Evolutionary conservation across 1,139 yeast genomes (phyloP).

Genomic region (Nakaseomyces delphensis): DNA sequence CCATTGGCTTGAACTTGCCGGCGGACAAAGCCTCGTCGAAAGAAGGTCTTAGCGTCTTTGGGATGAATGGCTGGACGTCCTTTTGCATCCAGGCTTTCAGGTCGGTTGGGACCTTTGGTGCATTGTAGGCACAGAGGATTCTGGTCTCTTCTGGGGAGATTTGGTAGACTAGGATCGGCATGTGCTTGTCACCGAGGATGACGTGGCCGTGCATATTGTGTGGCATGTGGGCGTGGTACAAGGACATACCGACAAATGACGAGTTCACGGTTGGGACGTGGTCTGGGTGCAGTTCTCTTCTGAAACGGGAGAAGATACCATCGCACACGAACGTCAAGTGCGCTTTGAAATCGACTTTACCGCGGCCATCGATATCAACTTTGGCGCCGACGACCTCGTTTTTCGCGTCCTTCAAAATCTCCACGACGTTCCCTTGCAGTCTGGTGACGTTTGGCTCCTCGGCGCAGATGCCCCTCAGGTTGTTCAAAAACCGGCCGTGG

Average conservation of each 20-base stretch:
- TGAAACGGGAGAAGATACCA: conserved; percentile 89
- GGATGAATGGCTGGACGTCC: conserved; percentile 61
- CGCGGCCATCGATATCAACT: conserved; percentile 35
- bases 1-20: conserved; percentile 72
- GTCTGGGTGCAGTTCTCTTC: conserved; percentile 56
- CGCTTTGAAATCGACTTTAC: conserved; percentile 40
- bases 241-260: conserved; percentile 76
- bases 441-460: conserved; percentile 63
- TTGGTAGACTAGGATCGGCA: conserved; percentile 84
- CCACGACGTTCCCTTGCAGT: conserved; percentile 73
- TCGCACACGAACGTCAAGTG: conserved; percentile 75
- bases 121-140: conserved; percentile 79
- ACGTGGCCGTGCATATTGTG: conserved; percentile 79
- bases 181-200: conserved; percentile 64
- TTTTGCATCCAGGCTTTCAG: conserved; percentile 51
- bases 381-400: conserved; percentile 61
- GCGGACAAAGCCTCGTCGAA: conserved; percentile 48
- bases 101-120: conserved; percentile 65
- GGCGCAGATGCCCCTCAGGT: conserved; percentile 64
- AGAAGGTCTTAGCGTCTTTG: conserved; percentile 54
- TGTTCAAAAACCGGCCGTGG: conserved; percentile 79
- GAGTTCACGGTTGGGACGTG: conserved; percentile 64
- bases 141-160: conserved; percentile 77
- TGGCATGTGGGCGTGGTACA: conserved; percentile 66
- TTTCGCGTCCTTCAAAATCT: conserved; percentile 45